phyloP scores from a whole-genome alignment of 2,329 filamentous ascomycete genomes.

The Monilinia vaccinii-corymbosi region DNA sequence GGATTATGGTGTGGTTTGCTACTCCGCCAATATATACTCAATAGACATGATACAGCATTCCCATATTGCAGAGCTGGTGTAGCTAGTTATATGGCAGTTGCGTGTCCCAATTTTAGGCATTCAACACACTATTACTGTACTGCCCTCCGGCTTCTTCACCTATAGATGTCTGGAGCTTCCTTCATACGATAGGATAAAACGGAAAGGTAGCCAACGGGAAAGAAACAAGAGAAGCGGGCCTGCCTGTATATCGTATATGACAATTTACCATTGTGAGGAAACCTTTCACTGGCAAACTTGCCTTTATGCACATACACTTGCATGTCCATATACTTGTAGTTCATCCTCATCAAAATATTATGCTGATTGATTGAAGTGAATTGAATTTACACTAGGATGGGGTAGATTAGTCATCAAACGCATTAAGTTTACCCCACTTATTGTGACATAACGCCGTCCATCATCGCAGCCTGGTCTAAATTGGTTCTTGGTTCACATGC shows the following conservation, averaged over 20 bases:
- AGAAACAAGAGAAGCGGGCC: not conserved
- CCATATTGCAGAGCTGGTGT: not conserved
- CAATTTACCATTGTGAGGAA: not conserved
- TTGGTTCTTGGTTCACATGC: too few relatives aligned
- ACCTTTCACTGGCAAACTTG: not conserved
- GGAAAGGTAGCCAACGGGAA: too few relatives aligned
- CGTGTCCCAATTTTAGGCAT: not conserved
- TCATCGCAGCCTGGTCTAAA: slow-evolving; percentile 16
- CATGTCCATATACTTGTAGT: not conserved
- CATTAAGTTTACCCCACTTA: not conserved
- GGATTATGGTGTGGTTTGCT: not conserved
- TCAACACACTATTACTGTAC: not conserved
- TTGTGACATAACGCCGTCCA: slow-evolving; percentile 1
- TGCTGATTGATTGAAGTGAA: not conserved
- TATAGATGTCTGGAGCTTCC: not conserved
- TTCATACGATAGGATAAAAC: not conserved
- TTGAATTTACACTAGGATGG: not conserved
- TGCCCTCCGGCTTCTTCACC: not conserved
- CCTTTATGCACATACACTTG: not conserved
- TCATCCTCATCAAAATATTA: not conserved
- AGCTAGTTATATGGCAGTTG: not conserved
- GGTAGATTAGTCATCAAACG: not conserved
- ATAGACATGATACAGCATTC: not conserved
- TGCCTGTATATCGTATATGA: not conserved
- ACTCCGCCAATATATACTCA: not conserved